Evolutionary conservation across 1,139 yeast genomes (phyloP), one percentile per base, ranked within the genome.

Genomic region (Trichomonascaceae sp.): DNA sequence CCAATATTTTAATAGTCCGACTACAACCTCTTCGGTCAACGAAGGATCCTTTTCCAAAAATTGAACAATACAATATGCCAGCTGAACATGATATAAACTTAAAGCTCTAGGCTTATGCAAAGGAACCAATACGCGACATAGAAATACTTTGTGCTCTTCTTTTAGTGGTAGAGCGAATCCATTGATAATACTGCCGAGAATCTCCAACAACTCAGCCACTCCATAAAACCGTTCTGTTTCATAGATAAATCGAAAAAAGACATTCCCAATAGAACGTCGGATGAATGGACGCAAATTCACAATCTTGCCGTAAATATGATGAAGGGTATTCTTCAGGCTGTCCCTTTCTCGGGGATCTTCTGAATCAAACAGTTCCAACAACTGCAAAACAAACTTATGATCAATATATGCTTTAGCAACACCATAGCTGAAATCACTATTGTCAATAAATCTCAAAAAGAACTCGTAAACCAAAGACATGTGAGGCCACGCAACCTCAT

Each of bases 401-500:
- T 93, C 98, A 63, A 93, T 90, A 68, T 83, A 91, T 63, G 87
- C 95, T 70, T 91, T 91, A 24, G 99, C 99, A 58, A 87, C 77
- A 58, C 89, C 90, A 65, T 91, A 96, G 66, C 89, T 89, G 69
- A 95, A 93, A 71, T 91, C 98, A 3, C 96, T 95, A 60, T 93
- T 84, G 71, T 93, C 99, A 58, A 93, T 85, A 71, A 93, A 93
- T 64, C 96, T 77, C 59, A 95, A 75, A 68, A 93, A 93, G 66
- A 93, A 89, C 69, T 93, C 98, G 73, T 95, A 93, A 46, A 91
- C 96, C 46, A 91, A 82, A 71, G 89, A 96, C 97, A 95, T 93
- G 70, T 93, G 99, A 3, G 99, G 96, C 99, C 99, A 93, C 5
- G 98, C 93, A 58, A 93, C 82, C 68, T 95, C 99, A 65, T 84